These are phyloP conservation scores for Cladosporium halotolerans DNA, from an alignment of 2,329 filamentous ascomycete species.

Conservation along the genomic window DNA sequence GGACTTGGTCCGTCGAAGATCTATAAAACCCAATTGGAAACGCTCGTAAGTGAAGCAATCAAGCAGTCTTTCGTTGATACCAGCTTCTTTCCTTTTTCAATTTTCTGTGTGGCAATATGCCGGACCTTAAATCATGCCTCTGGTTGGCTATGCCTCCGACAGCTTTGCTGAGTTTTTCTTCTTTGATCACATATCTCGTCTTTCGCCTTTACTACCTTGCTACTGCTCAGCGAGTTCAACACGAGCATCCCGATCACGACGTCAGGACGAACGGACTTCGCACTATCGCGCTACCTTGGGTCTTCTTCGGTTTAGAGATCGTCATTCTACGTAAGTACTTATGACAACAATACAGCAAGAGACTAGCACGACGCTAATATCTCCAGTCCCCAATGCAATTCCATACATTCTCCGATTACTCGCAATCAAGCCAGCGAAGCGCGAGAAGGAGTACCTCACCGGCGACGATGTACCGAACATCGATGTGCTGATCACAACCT, in stretches of 20 bases:
- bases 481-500: constrained; percentile 41
- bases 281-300: constrained; percentile 4
- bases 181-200: constrained; percentile 5
- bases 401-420: constrained; percentile 4
- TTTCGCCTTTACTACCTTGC: constrained; percentile 1
- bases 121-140: background rate
- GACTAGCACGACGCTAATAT: background rate
- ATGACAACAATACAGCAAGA: background rate
- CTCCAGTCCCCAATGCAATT: background rate
- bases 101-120: background rate
- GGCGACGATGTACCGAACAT: constrained; percentile 33
- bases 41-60: background rate
- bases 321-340: constrained; percentile 4
- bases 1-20: no score
- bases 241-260: background rate
- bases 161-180: constrained; percentile 1
- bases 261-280: background rate
- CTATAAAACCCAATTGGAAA: background rate
- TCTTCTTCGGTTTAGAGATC: constrained; percentile 7
- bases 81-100: background rate
- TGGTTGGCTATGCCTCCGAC: constrained; percentile 10
- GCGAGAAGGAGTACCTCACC: constrained; percentile 6
- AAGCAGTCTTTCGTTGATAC: background rate
- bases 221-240: background rate
- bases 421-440: constrained; percentile 2